phyloP scores from a whole-genome alignment of 140 eudicot species.

The Erigeron philadelphicus region DNA sequence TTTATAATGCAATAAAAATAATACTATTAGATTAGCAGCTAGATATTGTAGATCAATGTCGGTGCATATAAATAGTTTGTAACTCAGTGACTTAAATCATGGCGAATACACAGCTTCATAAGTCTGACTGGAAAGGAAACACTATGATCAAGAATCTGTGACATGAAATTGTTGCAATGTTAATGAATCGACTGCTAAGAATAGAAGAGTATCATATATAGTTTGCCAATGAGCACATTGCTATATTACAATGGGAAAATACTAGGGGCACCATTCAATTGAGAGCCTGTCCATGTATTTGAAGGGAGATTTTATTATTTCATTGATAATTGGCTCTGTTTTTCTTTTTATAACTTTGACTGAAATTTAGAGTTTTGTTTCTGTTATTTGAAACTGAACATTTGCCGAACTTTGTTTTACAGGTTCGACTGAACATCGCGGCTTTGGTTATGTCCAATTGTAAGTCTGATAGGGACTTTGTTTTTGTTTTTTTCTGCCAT shows the following conservation, averaged over 20 bases:
- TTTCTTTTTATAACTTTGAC: background rate
- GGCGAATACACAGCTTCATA: background rate
- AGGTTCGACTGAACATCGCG: conserved; percentile 89
- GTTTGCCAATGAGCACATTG: conserved; percentile 4
- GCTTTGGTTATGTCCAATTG: conserved; percentile 92
- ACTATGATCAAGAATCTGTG: background rate
- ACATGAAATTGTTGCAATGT: background rate
- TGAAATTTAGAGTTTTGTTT: conserved; percentile 11
- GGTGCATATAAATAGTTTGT: background rate
- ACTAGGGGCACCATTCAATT: background rate
- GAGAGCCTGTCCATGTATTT: background rate
- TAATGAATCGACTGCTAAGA: conserved; percentile 4
- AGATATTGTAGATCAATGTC: conserved; percentile 4
- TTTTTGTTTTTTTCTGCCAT: background rate
- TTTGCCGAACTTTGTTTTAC: conserved; percentile 21
- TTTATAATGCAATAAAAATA: background rate
- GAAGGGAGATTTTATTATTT: background rate
- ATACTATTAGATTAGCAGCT: background rate
- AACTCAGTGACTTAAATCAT: background rate
- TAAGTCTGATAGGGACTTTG: conserved; percentile 40
- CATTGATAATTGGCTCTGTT: conserved; percentile 5
- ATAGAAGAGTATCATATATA: conserved; percentile 1
- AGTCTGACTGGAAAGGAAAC: conserved; percentile 7
- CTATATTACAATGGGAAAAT: background rate
- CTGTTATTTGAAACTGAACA: conserved; percentile 1